phyloP scores from a whole-genome alignment of 2,329 filamentous ascomycete species.

The Akanthomyces uredinophilus region DNA sequence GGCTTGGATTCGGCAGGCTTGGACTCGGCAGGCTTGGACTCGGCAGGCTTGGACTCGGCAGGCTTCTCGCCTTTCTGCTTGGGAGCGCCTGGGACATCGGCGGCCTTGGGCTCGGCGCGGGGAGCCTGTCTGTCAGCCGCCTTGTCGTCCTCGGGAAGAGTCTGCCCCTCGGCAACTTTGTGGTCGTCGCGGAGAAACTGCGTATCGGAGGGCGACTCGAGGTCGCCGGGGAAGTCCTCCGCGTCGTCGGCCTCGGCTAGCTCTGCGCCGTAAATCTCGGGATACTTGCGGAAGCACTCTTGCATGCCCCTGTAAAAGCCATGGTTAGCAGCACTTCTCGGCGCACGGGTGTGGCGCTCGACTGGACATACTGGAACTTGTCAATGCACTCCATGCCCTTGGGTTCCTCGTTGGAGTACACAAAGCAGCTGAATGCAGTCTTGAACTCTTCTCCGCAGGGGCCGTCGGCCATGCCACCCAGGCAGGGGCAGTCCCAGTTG shows the following conservation, averaged over 20 bases:
- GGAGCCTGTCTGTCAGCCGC: slow-evolving; percentile 1
- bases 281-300: slow-evolving; percentile 89
- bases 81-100: not conserved
- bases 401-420: slow-evolving; percentile 89
- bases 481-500: slow-evolving; percentile 98
- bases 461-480: slow-evolving; percentile 94
- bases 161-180: slow-evolving; percentile 6
- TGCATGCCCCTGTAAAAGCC: slow-evolving; percentile 75
- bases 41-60: not conserved
- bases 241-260: slow-evolving; percentile 66
- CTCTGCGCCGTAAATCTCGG: slow-evolving; percentile 88
- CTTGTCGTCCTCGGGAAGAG: not conserved
- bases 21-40: not conserved
- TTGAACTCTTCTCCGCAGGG: slow-evolving; percentile 96
- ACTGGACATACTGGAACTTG: slow-evolving; percentile 77
- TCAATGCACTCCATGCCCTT: slow-evolving; percentile 98
- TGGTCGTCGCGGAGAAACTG: not conserved
- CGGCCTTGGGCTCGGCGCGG: not conserved
- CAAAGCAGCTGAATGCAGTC: slow-evolving; percentile 95
- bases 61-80: not conserved
- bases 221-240: slow-evolving; percentile 24
- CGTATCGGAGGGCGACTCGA: not conserved
- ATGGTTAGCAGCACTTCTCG: slow-evolving; percentile 22
- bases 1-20: not conserved
- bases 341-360: too few species aligned